Evolutionary conservation across 805 yeast genomes (phyloP), one percentile per base, ranked within the genome.

Genomic region (Sugiyamaella valdiviana): DNA sequence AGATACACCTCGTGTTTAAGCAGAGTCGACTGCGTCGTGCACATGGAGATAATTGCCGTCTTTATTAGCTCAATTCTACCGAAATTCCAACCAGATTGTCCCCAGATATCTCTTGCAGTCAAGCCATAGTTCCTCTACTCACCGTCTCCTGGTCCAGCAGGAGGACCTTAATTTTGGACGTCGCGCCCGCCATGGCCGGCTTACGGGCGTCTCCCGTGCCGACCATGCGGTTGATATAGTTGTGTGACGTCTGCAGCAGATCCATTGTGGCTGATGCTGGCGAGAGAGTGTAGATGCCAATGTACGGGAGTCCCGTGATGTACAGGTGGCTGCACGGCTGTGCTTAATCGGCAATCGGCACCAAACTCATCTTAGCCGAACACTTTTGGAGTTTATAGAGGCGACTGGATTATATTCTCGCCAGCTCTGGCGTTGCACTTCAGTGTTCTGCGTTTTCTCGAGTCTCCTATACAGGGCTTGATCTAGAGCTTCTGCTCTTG

Each of bases 21-120:
- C 40, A 93, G 72, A 48, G 82, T 85, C 2, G 95, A 82, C 63
- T 93, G 99, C 2, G 96, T 85, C 23, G 95, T 79, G 57, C 85
- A 80, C 77, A 93, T 74, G n/a, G 97, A 88, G 19, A 93, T 78
- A 20, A 89, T 80, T 0, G 89, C 75, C 5, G 95, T 85, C 57
- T 62, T 21, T 14, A 26, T 40, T 41, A 45, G 48, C 19, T 17
- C 7, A 16, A 37, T n/a, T 32, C 38, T 23, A 26, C 48, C 14
- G n/a, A 3, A 26, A 6, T 6, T 6, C 3, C 16, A 24, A 14
- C n/a, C 17, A 22, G 10, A 6, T n/a, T n/a, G n/a, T n/a, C n/a
- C n/a, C n/a, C n/a, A n/a, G n/a, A n/a, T n/a, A n/a, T n/a, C n/a
- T n/a, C n/a, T n/a, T n/a, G n/a, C n/a, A n/a, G n/a, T n/a, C n/a